Conservation (phyloP, 768 basidiomycete species). For the Flagelloscypha sp. region DNA sequence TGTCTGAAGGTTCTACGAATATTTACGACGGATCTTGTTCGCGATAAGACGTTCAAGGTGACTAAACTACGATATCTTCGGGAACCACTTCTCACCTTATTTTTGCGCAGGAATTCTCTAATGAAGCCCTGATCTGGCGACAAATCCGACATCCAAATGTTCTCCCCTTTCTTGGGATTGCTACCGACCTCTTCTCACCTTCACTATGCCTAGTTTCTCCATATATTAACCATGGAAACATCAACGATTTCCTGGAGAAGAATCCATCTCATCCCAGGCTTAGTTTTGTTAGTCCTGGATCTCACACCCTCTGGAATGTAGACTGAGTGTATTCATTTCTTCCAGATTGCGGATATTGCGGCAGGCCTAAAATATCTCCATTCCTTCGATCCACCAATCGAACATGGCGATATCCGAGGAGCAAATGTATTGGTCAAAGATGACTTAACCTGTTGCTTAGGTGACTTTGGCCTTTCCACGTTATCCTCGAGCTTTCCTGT, state of each 20-base stretch:
- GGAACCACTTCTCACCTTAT: too few relatives aligned
- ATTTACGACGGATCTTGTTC: too few relatives aligned
- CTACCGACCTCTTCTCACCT: slow-evolving; percentile 6
- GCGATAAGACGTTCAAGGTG: too few relatives aligned
- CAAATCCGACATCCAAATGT: slow-evolving; percentile 24
- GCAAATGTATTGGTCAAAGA: slow-evolving; percentile 21
- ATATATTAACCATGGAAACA: slow-evolving; percentile 28
- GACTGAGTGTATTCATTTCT: slow-evolving; percentile 1
- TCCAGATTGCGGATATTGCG: slow-evolving; percentile 14
- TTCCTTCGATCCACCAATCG: slow-evolving; percentile 10
- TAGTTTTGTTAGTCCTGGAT: slow-evolving; percentile 22
- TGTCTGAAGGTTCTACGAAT: too few relatives aligned
- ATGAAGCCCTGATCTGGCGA: slow-evolving; percentile 19
- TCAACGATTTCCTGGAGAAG: slow-evolving; percentile 20
- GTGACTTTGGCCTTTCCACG: slow-evolving; percentile 19
- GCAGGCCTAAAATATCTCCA: slow-evolving; percentile 17
- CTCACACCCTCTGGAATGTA: not conserved
- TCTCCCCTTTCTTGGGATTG: slow-evolving; percentile 22
- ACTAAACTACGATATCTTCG: too few relatives aligned
- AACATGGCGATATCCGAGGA: slow-evolving; percentile 16
- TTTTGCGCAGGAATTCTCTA: slow-evolving; percentile 11
- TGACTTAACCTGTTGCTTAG: slow-evolving; percentile 20
- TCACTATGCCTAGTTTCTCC: slow-evolving; percentile 27
- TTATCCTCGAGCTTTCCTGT: slow-evolving; percentile 3
- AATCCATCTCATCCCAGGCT: slow-evolving; percentile 17